Base-by-base conservation (phyloP, 768 basidiomycete species). In the Pleurotus tuber-regium region DNA sequence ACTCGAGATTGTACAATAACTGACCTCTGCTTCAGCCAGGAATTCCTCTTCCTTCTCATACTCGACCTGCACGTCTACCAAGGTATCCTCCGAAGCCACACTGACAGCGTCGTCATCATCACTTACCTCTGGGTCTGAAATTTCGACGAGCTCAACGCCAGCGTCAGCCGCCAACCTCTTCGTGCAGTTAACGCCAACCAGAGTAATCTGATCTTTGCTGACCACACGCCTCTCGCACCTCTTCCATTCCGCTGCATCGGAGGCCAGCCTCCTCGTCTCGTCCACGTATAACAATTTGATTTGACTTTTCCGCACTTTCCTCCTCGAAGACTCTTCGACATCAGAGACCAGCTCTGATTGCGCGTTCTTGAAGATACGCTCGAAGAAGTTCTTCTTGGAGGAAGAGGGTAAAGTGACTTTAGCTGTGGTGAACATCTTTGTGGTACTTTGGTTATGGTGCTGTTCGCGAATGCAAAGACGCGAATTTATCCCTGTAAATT, bases 281-380 rank as follows among this genome's bases (percentile, higher is more conserved):
- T 47, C 44, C n/a, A 47, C 44, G 23, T 47, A 47, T 30, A 47
- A 35, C 14, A 47, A 21, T 8, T 47, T 47, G 19, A 47, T 47
- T 30, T 47, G 44, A 30, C 31, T 30, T 33, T 47, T 47, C 30
- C 44, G 30, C 44, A 47, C 44, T 30, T 47, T 47, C 31, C 31
- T 47, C 44, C 28, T 30, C 16, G 28, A 19, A 21, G 44, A 18
- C n/a, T 30, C 28, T 33, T 31, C 44, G 12, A 12, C 23, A 31
- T 18, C 44, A 23, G 28, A 47, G 44, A 19, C 44, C 44, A 5
- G 44, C 44, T 47, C 29, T 23, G 44, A 9, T 29, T 14, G 26
- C 11, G 44, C 44, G 44, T 35, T 30, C 29, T 47, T 47, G 44
- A 47, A 47, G 12, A 47, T 21, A 33, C 44, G 44, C 44, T 30